Base-by-base conservation (phyloP, 345 rosid species). In the Cardiospermum halicacabum region DNA sequence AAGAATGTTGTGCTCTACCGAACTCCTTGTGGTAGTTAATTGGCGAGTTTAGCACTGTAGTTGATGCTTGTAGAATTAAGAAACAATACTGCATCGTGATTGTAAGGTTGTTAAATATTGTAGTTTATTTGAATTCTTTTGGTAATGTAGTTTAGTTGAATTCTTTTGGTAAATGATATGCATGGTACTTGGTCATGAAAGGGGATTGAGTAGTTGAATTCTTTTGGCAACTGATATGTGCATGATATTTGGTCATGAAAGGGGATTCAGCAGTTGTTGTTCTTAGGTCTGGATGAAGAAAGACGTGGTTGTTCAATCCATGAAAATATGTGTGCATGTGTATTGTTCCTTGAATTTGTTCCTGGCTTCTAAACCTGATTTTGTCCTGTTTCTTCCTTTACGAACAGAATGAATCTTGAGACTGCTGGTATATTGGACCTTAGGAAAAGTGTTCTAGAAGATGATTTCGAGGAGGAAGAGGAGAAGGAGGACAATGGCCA, bases 391-490 rank as follows among this genome's bases (percentile, higher is more conserved):
- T 45, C 25, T 34, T n/a, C n/a, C n/a, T 32, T 51, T 48, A 65
- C 62, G 25, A 22, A 56, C 76, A 88, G 95, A 74, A 86, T 84
- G 94, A 95, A 80, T 70, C 89, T 91, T 18, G 96, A 95, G 70
- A 81, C 91, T 37, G 69, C 75, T 72, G 84, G 85, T 71, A 32
- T 70, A 9, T 76, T 95, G 60, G 99, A 95, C 58, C 90, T 83
- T 5, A 80, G 96, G 69, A 91, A 84, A 72, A 91, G 97, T 69
- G 96, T 92, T 53, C 64, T 94, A 75, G 99, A 91, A 76, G 99
- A 91, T 60, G 97, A 94, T 71, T 94, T 94, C 71, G 96, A 89
- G 74, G 97, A 94, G 76, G 96, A 91, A 63, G 99, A 95, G 77
- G 93, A 95, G 64, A 87, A 85, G 57, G 99, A 94, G 70, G 96